Percentiles rank a stretch among this genome's conserved stretches.
Conservation (phyloP, 169 alveolate species). For the Babesia ovata region DNA sequence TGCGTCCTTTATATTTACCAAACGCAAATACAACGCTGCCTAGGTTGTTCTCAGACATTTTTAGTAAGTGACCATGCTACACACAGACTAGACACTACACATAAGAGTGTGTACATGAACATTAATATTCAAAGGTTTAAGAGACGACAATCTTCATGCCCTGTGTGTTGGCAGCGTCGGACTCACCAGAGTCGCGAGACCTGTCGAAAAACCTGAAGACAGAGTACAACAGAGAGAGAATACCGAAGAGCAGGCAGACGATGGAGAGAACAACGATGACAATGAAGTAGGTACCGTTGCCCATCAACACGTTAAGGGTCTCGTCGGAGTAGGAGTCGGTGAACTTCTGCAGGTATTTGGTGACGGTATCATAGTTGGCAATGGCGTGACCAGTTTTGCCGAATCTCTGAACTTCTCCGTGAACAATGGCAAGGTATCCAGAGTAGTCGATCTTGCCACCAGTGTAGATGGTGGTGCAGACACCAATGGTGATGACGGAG, state of each 20-base stretch:
- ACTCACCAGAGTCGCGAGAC: constrained; percentile 20
- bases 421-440: constrained; percentile 41
- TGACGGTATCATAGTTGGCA: constrained; percentile 31
- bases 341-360: constrained; percentile 25
- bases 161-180: not conserved
- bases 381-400: constrained; percentile 11
- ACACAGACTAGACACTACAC: constrained; percentile 7
- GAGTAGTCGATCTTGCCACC: constrained; percentile 57
- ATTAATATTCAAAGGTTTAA: not conserved
- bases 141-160: constrained; percentile 25
- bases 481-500: constrained; percentile 48
- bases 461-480: constrained; percentile 54
- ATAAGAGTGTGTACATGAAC: not conserved
- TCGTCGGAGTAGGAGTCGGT: constrained; percentile 58
- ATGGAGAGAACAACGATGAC: constrained; percentile 34
- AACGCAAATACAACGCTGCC: constrained; percentile 47
- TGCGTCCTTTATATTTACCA: constrained; percentile 75
- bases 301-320: constrained; percentile 58
- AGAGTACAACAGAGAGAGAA: constrained; percentile 50
- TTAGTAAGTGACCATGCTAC: not conserved
- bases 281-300: constrained; percentile 57
- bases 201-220: constrained; percentile 60
- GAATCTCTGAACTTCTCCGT: constrained; percentile 36
- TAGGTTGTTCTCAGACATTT: not conserved
- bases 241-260: constrained; percentile 43